These are phyloP conservation scores for Xylaria grammica DNA, from an alignment of 495 filamentous ascomycete genomes.

Conservation along the genomic window DNA sequence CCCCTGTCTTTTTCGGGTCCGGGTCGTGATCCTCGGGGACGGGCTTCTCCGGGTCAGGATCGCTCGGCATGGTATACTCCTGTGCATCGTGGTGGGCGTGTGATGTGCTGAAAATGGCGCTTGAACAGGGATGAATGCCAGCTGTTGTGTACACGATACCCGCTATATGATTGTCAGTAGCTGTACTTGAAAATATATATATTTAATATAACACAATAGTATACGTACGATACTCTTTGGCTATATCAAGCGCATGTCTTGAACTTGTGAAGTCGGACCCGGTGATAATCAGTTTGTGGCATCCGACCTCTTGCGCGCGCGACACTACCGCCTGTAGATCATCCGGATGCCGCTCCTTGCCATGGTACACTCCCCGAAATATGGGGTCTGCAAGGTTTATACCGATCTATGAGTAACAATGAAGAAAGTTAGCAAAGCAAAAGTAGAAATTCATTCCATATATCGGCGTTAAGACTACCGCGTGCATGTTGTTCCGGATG, in stretches of 20 bases:
- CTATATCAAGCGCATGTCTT: slow-evolving; percentile 72
- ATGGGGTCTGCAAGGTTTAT: slow-evolving; percentile 94
- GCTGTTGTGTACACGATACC: slow-evolving; percentile 85
- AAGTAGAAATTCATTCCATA: background rate
- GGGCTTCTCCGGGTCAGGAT: slow-evolving; percentile 46
- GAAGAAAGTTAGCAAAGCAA: background rate
- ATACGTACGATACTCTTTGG: slow-evolving; percentile 70
- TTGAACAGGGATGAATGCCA: slow-evolving; percentile 89
- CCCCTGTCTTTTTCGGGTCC: slow-evolving; percentile 38
- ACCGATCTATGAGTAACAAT: slow-evolving; percentile 61
- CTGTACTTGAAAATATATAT: background rate
- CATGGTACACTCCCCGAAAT: slow-evolving; percentile 83
- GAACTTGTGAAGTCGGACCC: slow-evolving; percentile 87
- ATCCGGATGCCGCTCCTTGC: slow-evolving; percentile 76
- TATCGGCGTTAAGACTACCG: background rate
- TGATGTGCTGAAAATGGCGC: slow-evolving; percentile 67
- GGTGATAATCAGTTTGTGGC: slow-evolving; percentile 88
- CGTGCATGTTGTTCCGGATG: background rate
- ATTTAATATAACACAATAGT: background rate
- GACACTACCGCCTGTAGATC: slow-evolving; percentile 79
- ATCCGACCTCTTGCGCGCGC: slow-evolving; percentile 76
- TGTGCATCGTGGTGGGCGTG: slow-evolving; percentile 51
- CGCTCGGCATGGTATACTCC: slow-evolving; percentile 50
- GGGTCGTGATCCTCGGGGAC: slow-evolving; percentile 46
- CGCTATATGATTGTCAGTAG: slow-evolving; percentile 45